A percentile compares a stretch with the other conserved stretches of the same genome.
Conservation (phyloP, 2,329 filamentous ascomycete genomes). For the Fusarium xylarioides region DNA sequence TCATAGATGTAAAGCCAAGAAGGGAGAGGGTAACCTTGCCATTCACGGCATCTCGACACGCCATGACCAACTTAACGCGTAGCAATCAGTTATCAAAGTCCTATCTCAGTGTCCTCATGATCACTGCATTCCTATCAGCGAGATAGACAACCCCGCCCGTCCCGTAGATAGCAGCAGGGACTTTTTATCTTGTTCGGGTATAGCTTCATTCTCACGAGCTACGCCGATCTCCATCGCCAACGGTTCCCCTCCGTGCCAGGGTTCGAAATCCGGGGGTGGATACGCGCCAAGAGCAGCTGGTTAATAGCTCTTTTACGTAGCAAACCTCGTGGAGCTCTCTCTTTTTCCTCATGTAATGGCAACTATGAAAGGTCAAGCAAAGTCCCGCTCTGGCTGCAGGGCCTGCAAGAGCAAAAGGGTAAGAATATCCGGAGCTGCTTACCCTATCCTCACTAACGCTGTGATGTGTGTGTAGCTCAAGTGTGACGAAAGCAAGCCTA, state of each 20-base stretch:
- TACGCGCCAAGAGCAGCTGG: neutral
- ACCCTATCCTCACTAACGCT: neutral
- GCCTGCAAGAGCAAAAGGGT: conserved; percentile 23
- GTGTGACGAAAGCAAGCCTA: conserved; percentile 22
- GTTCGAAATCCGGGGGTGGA: conserved; percentile 14
- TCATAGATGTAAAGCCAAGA: neutral
- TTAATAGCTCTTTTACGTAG: conserved; percentile 1
- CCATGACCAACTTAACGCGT: neutral
- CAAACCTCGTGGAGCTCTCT: neutral
- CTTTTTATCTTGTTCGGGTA: conserved; percentile 28
- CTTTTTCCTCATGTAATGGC: neutral
- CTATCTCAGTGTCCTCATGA: conserved; percentile 7
- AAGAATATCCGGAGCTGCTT: neutral
- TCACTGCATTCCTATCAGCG: neutral
- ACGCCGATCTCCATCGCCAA: conserved; percentile 1
- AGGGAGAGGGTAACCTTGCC: neutral
- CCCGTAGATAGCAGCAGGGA: conserved; percentile 13
- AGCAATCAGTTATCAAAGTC: neutral
- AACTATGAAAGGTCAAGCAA: conserved; percentile 23
- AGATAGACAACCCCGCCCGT: conserved; percentile 10
- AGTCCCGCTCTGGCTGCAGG: conserved; percentile 25
- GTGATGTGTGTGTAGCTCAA: conserved; percentile 10
- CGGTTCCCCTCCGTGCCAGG: conserved; percentile 1
- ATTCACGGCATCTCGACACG: neutral
- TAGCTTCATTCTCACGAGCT: conserved; percentile 3